A percentile compares a stretch with the other conserved stretches of the same genome.
These are phyloP conservation scores for Xylariaceae sp. DNA, from an alignment of 2,329 filamentous ascomycete species.

Conservation along the genomic window DNA sequence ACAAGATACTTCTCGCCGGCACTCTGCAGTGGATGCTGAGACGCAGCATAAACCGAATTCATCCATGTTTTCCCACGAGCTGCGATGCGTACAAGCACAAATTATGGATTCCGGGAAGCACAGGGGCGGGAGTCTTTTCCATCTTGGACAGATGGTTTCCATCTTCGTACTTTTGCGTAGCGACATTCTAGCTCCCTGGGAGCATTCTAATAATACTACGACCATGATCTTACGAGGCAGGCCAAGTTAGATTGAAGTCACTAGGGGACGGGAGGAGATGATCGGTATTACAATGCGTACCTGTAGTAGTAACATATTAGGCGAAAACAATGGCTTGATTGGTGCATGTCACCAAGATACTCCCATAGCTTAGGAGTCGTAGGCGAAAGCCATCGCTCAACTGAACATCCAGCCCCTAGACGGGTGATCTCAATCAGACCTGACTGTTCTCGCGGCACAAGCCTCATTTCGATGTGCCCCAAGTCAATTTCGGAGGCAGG, in stretches of 20 bases:
- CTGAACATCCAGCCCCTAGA: background rate
- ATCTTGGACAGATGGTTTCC: conserved; percentile 20
- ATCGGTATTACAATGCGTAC: background rate
- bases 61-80: conserved; percentile 36
- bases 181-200: background rate
- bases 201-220: background rate
- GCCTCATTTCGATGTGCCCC: conserved; percentile 16
- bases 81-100: conserved; percentile 37
- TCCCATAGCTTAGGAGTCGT: background rate
- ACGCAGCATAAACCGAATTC: conserved; percentile 38
- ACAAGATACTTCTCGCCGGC: conserved; percentile 23
- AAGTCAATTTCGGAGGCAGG: conserved; percentile 23
- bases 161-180: conserved; percentile 6
- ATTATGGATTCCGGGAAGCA: conserved; percentile 34
- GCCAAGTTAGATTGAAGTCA: background rate
- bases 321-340: background rate
- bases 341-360: background rate
- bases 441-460: conserved; percentile 8
- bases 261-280: background rate
- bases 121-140: conserved; percentile 31
- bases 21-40: conserved; percentile 33
- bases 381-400: background rate
- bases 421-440: background rate
- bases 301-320: background rate
- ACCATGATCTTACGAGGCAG: background rate